Evolutionary conservation across 2,329 filamentous ascomycete species (phyloP).

Genomic region (Pochonia chlamydosporia): DNA sequence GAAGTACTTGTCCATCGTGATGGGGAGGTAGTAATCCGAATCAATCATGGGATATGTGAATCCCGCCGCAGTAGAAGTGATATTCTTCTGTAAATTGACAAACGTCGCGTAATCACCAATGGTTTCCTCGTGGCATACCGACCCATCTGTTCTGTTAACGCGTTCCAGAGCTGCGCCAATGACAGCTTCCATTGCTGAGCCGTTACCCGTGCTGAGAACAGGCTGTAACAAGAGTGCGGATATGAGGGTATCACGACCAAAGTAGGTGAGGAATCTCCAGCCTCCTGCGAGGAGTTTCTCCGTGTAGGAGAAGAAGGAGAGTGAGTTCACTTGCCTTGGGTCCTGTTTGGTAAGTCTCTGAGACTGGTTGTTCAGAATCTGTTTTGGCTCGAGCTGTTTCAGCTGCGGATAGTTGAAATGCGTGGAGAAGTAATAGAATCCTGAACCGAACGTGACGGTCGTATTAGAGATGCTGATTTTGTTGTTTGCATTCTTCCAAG

Average conservation of each 20-base stretch:
- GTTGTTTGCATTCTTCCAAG: slow-evolving; percentile 19
- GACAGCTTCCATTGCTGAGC: slow-evolving; percentile 54
- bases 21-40: slow-evolving; percentile 54
- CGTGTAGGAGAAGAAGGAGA: slow-evolving; percentile 59
- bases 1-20: slow-evolving; percentile 55
- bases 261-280: slow-evolving; percentile 63
- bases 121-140: slow-evolving; percentile 59
- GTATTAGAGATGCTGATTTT: slow-evolving; percentile 33
- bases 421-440: slow-evolving; percentile 52
- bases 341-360: slow-evolving; percentile 38
- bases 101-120: slow-evolving; percentile 61
- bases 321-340: slow-evolving; percentile 41
- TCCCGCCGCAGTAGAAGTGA: slow-evolving; percentile 43
- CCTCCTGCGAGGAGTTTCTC: slow-evolving; percentile 58
- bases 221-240: slow-evolving; percentile 51
- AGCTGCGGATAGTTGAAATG: slow-evolving; percentile 59
- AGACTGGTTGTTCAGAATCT: slow-evolving; percentile 45
- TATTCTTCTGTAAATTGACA: slow-evolving; percentile 47
- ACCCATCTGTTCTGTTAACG: slow-evolving; percentile 53
- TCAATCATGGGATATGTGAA: slow-evolving; percentile 60
- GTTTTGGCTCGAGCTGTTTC: slow-evolving; percentile 40
- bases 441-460: slow-evolving; percentile 42
- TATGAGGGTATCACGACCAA: slow-evolving; percentile 61
- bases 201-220: slow-evolving; percentile 49
- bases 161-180: slow-evolving; percentile 56